phyloP scores from a whole-genome alignment of 306 rosid genomes.

The Dryas octopetala region DNA sequence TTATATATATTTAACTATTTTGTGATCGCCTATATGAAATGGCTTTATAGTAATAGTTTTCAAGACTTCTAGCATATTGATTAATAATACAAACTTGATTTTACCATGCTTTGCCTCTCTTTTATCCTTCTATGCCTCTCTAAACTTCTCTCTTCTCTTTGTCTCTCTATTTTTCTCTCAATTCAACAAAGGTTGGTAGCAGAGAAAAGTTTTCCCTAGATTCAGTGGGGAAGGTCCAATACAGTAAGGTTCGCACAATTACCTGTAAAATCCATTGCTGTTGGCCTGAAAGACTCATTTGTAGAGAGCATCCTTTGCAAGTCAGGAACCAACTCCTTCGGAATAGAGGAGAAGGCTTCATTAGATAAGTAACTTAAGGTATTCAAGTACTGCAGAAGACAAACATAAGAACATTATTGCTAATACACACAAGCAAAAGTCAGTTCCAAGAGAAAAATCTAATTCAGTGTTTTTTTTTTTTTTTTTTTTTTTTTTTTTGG shows the following conservation, averaged over 20 bases:
- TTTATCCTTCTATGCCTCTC: neutral
- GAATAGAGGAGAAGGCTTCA: slow-evolving; percentile 83
- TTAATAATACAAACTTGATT: neutral
- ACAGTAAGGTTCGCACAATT: slow-evolving; percentile 24
- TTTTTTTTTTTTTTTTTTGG: neutral
- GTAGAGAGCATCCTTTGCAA: slow-evolving; percentile 90
- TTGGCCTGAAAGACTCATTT: slow-evolving; percentile 84
- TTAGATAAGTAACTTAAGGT: slow-evolving; percentile 90
- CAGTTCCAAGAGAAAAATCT: neutral
- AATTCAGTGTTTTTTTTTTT: neutral
- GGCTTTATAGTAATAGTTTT: neutral
- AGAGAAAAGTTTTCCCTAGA: neutral
- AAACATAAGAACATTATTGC: slow-evolving; percentile 22
- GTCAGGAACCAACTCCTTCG: slow-evolving; percentile 82
- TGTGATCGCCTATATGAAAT: neutral
- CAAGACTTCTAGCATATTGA: neutral
- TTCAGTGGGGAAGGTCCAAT: neutral
- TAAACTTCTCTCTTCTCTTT: neutral
- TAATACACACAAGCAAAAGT: neutral
- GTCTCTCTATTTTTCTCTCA: neutral
- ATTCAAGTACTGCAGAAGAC: slow-evolving; percentile 78
- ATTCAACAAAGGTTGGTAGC: neutral
- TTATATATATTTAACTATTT: neutral
- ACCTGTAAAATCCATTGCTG: slow-evolving; percentile 91
- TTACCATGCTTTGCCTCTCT: neutral